A percentile compares a stretch with the other conserved stretches of the same genome.
Evolutionary conservation across 768 basidiomycete species (phyloP).

Genomic region (Porpolomopsis calyptriformis): DNA sequence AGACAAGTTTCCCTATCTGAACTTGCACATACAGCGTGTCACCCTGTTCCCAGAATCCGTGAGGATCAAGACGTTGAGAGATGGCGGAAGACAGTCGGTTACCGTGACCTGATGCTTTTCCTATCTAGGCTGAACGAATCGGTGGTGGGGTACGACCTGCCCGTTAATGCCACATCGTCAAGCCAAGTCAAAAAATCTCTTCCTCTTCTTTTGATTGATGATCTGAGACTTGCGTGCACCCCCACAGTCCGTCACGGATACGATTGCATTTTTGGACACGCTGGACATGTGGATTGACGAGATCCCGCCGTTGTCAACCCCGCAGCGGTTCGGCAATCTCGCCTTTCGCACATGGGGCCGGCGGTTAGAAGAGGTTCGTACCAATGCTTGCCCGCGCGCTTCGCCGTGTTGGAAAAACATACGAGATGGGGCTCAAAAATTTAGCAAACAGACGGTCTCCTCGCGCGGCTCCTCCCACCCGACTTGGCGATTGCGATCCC

Average conservation of each 20-base stretch:
- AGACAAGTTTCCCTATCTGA: constrained; percentile 12
- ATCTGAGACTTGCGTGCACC: constrained; percentile 1
- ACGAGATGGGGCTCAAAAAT: neutral
- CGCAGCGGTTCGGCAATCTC: constrained; percentile 87
- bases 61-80: constrained; percentile 59
- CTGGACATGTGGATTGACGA: constrained; percentile 70
- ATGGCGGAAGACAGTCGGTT: constrained; percentile 69
- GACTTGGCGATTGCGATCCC: constrained; percentile 37
- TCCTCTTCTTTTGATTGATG: neutral
- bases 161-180: constrained; percentile 19
- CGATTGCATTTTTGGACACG: constrained; percentile 49
- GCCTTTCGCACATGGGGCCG: constrained; percentile 81
- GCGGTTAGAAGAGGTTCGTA: constrained; percentile 61
- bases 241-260: constrained; percentile 34
- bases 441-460: constrained; percentile 46
- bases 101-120: constrained; percentile 65
- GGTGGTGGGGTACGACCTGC: constrained; percentile 55
- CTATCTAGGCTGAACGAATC: constrained; percentile 67
- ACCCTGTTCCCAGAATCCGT: constrained; percentile 48
- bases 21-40: constrained; percentile 6
- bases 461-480: constrained; percentile 37
- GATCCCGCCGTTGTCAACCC: constrained; percentile 61
- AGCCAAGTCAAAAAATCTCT: neutral
- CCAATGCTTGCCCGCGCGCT: constrained; percentile 3
- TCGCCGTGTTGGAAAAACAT: constrained; percentile 7